Base-by-base conservation (phyloP, 768 basidiomycete genomes). In the Agaricus sinodeliciosus region DNA sequence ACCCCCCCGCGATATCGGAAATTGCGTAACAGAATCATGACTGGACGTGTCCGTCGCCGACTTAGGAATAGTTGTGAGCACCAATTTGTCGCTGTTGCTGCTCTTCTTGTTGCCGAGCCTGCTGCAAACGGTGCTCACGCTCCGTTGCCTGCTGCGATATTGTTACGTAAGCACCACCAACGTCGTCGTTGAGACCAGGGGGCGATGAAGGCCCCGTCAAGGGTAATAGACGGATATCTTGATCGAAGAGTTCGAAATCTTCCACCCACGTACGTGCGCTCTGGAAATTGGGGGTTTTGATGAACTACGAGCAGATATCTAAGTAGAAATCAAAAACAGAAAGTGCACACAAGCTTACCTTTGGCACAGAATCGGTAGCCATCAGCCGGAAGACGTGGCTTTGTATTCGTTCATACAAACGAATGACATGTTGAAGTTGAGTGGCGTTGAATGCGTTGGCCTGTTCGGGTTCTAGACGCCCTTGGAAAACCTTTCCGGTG, bases 291-390 rank as follows among this genome's bases (percentile, higher is more conserved):
- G 85, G 79, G 1, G 88, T 90, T 68, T 92, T 92, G 71, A 91
- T 89, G 72, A 93, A 93, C 91, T 93, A 55, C 35, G 18, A 49
- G 55, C 15, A 55, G 13, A 56, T 57, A 57, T 55, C 54, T 52
- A 37, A 52, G 35, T 6, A 36, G 22, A 40, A 48, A 40, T 45
- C n/a, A 3, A 16, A 9, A 3, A 22, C 13, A 27, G 22, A 49
- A 35, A 37, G 43, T 37, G 43, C 4, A 15, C 25, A 25, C 39
- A 19, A 49, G 61, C 74, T 26, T 61, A 90, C 90, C 79, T 95
- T 95, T 12, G 96, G 96, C n/a, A 99, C 87, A 6, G 95, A 97
- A 68, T 99, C 96, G 51, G 94, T 95, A 15, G 96, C 94, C 90
- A 99, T 95, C 61, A 99, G 66, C 43, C 95, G 82, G 76, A 98